These are phyloP conservation scores for Microbotryum scabiosae DNA, from an alignment of 1,284 basidiomycete species.

Conservation along the genomic window DNA sequence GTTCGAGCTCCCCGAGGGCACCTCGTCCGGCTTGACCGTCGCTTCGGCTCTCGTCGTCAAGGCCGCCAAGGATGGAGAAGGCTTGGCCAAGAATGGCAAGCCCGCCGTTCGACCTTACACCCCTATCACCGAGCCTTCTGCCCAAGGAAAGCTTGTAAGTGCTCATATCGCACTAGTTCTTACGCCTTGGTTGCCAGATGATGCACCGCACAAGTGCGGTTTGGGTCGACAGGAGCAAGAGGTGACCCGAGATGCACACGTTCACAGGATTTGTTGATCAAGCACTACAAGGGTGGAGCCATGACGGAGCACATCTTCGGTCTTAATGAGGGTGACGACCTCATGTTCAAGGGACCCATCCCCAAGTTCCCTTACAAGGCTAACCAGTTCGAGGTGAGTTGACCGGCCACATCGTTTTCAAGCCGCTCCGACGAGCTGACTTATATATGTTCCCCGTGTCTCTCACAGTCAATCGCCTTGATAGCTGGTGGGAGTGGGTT, in stretches of 20 bases:
- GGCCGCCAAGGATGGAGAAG: constrained; percentile 42
- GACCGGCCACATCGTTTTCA: no score
- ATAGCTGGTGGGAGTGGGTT: constrained; percentile 83
- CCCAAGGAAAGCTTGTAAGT: constrained; percentile 57
- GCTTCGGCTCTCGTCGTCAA: constrained; percentile 50
- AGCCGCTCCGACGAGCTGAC: neutral
- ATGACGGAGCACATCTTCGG: constrained; percentile 42
- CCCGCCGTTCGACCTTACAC: constrained; percentile 63
- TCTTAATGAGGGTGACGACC: constrained; percentile 55
- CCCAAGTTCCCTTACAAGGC: constrained; percentile 51
- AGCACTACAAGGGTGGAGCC: constrained; percentile 51
- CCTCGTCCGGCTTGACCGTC: constrained; percentile 67
- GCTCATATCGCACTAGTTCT: no score
- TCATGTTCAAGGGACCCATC: constrained; percentile 81
- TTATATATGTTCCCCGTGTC: neutral
- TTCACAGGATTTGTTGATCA: constrained; percentile 60
- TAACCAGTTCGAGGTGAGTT: constrained; percentile 56
- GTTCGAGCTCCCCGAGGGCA: constrained; percentile 75
- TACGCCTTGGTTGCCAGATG: no score
- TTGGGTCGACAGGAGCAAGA: no score
- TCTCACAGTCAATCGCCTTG: constrained; percentile 53
- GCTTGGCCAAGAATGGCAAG: constrained; percentile 68
- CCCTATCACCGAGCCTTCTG: constrained; percentile 42
- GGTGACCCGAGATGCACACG: no score
- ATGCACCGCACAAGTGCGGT: no score